A percentile compares a stretch with the other conserved stretches of the same genome.
Conservation (phyloP, 202 grass and related monocot genomes). For the Saccharum hybrid region DNA sequence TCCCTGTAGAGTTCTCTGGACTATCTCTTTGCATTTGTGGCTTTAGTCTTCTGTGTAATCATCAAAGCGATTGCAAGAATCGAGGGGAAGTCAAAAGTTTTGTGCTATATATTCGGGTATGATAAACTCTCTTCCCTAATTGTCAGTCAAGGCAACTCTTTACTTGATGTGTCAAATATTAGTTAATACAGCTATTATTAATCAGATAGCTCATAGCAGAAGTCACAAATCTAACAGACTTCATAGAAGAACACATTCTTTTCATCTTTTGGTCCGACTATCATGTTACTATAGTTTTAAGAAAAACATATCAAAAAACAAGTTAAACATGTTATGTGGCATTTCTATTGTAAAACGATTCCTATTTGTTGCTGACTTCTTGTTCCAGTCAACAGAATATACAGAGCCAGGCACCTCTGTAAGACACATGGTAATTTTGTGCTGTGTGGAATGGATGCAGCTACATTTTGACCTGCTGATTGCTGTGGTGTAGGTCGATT, state of each 20-base stretch:
- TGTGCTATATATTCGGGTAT: slow-evolving; percentile 61
- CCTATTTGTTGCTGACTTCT: neutral
- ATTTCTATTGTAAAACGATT: neutral
- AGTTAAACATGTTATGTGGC: neutral
- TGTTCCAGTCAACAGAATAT: neutral
- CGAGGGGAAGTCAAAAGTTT: slow-evolving; percentile 48
- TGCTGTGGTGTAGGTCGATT: neutral
- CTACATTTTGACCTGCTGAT: neutral
- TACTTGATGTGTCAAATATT: neutral
- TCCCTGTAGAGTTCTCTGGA: slow-evolving; percentile 81
- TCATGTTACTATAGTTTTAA: too few species aligned
- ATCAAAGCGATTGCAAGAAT: slow-evolving; percentile 58
- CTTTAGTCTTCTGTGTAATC: slow-evolving; percentile 57
- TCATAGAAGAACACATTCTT: too few species aligned
- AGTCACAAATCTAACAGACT: neutral
- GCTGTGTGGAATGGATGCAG: too few species aligned
- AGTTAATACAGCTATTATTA: neutral
- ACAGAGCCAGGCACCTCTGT: neutral
- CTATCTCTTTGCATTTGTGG: slow-evolving; percentile 60
- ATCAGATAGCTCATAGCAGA: neutral
- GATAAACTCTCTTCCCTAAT: slow-evolving; percentile 18
- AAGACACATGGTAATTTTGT: neutral
- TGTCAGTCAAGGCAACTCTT: neutral
- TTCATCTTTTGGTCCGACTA: too few species aligned
- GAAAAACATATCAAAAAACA: too few species aligned